Evolutionary conservation across 352 stramenopile genomes (phyloP), one percentile per base, ranked within the genome.

Genomic region (Globisporangium polare): DNA sequence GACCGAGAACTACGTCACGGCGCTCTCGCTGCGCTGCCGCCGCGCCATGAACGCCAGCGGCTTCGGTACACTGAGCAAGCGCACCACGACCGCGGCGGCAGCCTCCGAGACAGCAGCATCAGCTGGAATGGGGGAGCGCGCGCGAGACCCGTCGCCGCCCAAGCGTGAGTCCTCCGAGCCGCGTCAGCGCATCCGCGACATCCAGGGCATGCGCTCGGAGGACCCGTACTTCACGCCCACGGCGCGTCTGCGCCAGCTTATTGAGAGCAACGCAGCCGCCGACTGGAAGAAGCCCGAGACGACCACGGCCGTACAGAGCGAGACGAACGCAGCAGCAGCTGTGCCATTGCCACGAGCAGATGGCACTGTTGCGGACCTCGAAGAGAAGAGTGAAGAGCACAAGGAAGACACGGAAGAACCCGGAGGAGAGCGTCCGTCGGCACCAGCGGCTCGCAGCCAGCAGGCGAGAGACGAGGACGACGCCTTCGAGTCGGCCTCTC

Each of bases 1-100:
- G 87, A 81, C 89, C 43, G 87, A 96, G 60, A 94, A 90, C 58
- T 80, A 92, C 59, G 73, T 90, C 26, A 74, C 68, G 2, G 60
- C 68, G 20, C 69, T 89, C 24, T 67, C 70, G 41, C 37, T 75
- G 9, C 61, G 67, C 20, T 78, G 73, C 24, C 69, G 66, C 6
- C 72, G 76, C 41, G 27, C 82, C 13, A 50, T 86, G 52, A 53
- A 62, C 6, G 24, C 53, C 24, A 60, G 53, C n/a, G 37, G 50
- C 27, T 43, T 56, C 18, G 50, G 50, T 2, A 39, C 37, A 3
- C 6, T 50, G 18, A 57, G n/a, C 26, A 41, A 78, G 71, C 39
- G 54, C 61, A 15, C 56, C 61, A 15, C 56, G 45, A 5, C 26
- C n/a, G 22, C 41, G 15, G 10, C 31, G 35, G 12, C 39, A 17